Evolutionary conservation across 371 early-diverging fungal genomes (phyloP), one percentile per base, ranked within the genome.

Genomic region (Choanephora cucurbitarum): DNA sequence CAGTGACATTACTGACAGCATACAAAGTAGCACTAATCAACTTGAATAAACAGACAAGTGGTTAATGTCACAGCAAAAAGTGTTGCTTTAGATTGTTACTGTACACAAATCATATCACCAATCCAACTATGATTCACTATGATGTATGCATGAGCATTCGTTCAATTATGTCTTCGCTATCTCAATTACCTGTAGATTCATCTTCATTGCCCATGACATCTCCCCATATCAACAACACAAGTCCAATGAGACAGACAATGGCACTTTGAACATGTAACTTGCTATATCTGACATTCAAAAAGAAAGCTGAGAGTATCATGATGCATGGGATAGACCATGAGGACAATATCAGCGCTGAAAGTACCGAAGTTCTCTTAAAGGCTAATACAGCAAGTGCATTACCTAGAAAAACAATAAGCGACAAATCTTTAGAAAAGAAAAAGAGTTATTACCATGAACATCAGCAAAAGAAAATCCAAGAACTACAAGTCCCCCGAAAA

Each of bases 261-360:
- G 72, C 70, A 42, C 72, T 70, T 15, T 46, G 49, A 18, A 69
- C 56, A 46, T 77, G 77, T 7, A 52, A 34, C 42, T 33, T 18
- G 17, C 44, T 63, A 23, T 77, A 77, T 19, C 57, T 57, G 19
- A 66, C 55, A 51, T 62, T 32, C 5, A 73, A 54, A 46, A 62
- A 71, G 14, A 44, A 62, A 11, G 60, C 58, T 0, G 77, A 73
- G 3, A 77, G 52, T 28, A 77, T 40, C 68, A 77, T 72, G 45
- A 77, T 64, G 28, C 77, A 77, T 22, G 77, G 77, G 18, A 73
- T 49, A 3, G 77, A 62, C 77, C 77, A 77, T 22, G 77, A 73
- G 2, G 69, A 66, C 18, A 77, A 48, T 6, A 77, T 56, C 0
- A 77, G 44, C 2, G 74, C 72, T 8, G 77, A 77, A 21, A 77